Evolutionary conservation across 495 filamentous ascomycete species (phyloP).

Genomic region (Penicillium fimorum): DNA sequence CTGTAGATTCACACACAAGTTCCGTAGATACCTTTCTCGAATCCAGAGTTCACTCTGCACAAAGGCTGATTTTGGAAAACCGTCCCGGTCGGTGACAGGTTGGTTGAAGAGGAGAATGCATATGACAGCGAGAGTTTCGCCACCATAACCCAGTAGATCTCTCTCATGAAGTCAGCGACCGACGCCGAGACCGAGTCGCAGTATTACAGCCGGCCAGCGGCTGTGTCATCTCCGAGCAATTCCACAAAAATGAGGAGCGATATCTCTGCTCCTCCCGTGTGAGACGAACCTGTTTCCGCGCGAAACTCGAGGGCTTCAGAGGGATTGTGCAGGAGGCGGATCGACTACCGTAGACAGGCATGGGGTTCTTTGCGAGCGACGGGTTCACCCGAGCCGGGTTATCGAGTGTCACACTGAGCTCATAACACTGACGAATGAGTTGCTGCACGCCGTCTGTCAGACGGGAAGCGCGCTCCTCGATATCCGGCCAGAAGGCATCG

Average conservation of each 20-base stretch:
- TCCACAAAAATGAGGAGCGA: constrained; percentile 26
- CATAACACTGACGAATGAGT: constrained; percentile 53
- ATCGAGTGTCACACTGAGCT: constrained; percentile 38
- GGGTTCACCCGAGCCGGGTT: constrained; percentile 25
- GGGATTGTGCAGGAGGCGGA: constrained; percentile 26
- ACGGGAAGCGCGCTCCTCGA: constrained; percentile 50
- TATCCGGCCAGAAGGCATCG: constrained; percentile 53
- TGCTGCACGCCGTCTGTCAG: constrained; percentile 53
- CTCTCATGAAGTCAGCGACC: constrained; percentile 30
- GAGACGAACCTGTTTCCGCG: constrained; percentile 32
- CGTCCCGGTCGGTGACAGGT: neutral
- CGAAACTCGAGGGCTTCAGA: constrained; percentile 32
- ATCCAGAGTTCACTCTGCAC: neutral
- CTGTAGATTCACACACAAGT: neutral
- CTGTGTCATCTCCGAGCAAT: constrained; percentile 26
- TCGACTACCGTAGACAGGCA: constrained; percentile 17
- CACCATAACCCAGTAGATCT: neutral
- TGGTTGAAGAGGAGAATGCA: neutral
- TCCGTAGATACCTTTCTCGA: neutral
- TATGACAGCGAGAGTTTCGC: neutral
- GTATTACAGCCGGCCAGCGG: constrained; percentile 19
- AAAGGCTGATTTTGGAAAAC: neutral
- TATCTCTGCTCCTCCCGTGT: constrained; percentile 37
- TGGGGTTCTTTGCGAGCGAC: constrained; percentile 21
- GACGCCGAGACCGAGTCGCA: constrained; percentile 25